phyloP scores from a whole-genome alignment of 2,329 filamentous ascomycete genomes.

The Penicillium italicum region DNA sequence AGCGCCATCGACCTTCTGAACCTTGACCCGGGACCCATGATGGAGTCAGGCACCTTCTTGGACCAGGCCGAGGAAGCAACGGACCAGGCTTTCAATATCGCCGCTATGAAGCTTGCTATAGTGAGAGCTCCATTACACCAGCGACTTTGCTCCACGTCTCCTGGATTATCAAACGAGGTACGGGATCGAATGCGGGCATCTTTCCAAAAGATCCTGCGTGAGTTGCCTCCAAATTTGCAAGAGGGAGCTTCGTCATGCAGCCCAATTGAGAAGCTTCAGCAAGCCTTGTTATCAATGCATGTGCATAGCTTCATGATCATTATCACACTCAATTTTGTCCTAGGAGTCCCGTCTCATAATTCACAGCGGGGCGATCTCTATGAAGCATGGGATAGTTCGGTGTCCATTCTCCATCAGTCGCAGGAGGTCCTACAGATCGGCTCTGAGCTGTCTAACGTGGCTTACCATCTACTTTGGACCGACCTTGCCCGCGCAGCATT shows the following conservation, averaged over 20 bases:
- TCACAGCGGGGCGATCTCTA: neutral
- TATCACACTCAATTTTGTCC: neutral
- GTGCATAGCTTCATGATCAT: neutral
- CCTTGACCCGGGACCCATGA: neutral
- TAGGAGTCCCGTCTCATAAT: neutral
- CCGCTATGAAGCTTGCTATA: neutral
- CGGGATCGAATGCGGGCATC: neutral
- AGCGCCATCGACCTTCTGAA: neutral
- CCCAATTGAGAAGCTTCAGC: neutral
- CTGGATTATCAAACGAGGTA: slow-evolving; percentile 1
- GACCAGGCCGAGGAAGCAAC: neutral
- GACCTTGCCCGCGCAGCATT: neutral
- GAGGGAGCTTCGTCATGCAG: neutral
- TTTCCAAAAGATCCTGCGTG: neutral
- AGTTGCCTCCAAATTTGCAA: neutral
- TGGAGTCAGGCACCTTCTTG: neutral
- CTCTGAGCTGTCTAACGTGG: neutral
- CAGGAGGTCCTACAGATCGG: neutral
- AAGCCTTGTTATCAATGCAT: neutral
- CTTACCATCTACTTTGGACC: neutral
- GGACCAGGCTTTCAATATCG: neutral
- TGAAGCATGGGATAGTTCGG: neutral
- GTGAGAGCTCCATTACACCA: neutral
- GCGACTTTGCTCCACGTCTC: neutral
- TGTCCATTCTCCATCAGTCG: neutral